phyloP scores from a whole-genome alignment of 352 stramenopile genomes.

The Phytopythium kandeliae region DNA sequence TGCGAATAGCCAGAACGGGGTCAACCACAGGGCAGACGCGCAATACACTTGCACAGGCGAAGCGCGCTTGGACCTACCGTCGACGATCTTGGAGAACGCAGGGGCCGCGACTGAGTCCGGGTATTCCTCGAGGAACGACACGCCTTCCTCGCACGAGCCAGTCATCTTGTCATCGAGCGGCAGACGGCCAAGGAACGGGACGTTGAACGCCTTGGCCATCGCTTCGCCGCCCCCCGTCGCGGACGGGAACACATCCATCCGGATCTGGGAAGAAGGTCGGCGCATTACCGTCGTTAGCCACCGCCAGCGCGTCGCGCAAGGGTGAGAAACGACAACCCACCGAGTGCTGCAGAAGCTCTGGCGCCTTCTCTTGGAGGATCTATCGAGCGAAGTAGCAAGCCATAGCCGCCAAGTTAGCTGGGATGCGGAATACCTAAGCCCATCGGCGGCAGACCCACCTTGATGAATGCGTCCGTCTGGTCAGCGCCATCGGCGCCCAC shows the following conservation, averaged over 20 bases:
- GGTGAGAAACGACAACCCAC: constrained; percentile 1
- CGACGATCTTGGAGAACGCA: constrained; percentile 69
- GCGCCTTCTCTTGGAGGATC: constrained; percentile 82
- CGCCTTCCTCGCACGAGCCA: constrained; percentile 93
- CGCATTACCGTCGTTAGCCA: neutral
- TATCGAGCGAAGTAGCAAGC: constrained; percentile 11
- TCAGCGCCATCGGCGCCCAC: constrained; percentile 44
- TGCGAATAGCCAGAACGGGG: constrained; percentile 13
- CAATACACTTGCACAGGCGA: neutral
- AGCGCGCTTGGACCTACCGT: constrained; percentile 21
- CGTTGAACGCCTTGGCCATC: constrained; percentile 95
- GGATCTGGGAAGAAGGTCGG: constrained; percentile 20
- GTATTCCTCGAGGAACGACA: constrained; percentile 91
- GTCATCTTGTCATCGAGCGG: constrained; percentile 97
- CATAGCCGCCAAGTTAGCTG: neutral
- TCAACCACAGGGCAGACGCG: neutral
- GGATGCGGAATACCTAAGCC: neutral
- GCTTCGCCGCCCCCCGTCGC: constrained; percentile 82
- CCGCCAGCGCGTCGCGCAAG: no score
- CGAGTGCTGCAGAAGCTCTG: constrained; percentile 62
- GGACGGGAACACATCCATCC: constrained; percentile 91
- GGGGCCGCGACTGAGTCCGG: constrained; percentile 61
- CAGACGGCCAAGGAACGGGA: constrained; percentile 96
- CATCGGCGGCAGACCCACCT: constrained; percentile 17
- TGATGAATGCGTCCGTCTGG: constrained; percentile 55